Evolutionary conservation across 176 grass and related monocot genomes (phyloP), one percentile per base, ranked within the genome.

Genomic region (Cocos nucifera): DNA sequence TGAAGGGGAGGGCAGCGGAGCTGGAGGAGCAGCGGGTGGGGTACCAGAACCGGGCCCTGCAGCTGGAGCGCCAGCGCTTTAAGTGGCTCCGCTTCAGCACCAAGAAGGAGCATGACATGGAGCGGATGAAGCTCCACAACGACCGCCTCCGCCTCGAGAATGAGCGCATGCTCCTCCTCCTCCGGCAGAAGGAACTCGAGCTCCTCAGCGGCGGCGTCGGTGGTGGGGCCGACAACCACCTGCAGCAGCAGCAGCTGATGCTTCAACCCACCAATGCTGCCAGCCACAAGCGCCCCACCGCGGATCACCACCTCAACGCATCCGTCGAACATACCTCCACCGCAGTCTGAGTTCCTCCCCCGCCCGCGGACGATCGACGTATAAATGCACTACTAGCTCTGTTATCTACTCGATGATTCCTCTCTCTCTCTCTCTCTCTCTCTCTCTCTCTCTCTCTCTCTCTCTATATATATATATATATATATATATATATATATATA

Each of bases 31-130:
- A 88, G 76, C 49, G 80, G 65, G 56, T 92, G 32, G 28, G 51
- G 14, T 72, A 83, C 25, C 87, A 83, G 5, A 61, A 59, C 32
- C 62, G 67, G 18, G 79, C 79, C 15, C 65, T 75, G 59, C 56
- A 85, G 53, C 80, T 86, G 54, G 76, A 88, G 63, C 19, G 56
- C 39, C 84, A 79, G 78, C 78, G 84, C 3, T 78, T 91, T 73
- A 88, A 80, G 52, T 92, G 93, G 93, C 84, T 88, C 54, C 61
- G 73, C 29, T 97, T 85, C 84, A 78, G 73, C 58, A 73, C 29
- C 51, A 73, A 78, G 51, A 97, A 81, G 75, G 93, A 88, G 78
- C 73, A 73, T 19, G 81, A 88, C 29, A 88, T 97, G 87, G 84
- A 85, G 63, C 71, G 78, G 9, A 73, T 53, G 39, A 82, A 85